Conservation (phyloP, 495 filamentous ascomycete genomes). For the Glutinoglossum americanum region DNA sequence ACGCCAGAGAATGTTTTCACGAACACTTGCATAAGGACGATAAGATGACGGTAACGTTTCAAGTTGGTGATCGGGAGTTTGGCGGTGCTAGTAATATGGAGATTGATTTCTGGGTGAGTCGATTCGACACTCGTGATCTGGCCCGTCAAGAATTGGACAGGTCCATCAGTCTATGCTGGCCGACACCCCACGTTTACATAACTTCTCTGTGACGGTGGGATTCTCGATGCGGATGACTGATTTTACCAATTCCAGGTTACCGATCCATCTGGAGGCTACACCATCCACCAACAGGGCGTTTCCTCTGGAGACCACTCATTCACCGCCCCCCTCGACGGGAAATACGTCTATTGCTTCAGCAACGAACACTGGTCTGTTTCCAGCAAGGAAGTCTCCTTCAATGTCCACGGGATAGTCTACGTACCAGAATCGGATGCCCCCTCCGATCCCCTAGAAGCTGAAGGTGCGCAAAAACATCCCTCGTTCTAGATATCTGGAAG, state of each 20-base stretch:
- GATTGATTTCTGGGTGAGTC: constrained; percentile 88
- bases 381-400: constrained; percentile 95
- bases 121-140: background rate
- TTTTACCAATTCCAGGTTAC: constrained; percentile 39
- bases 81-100: constrained; percentile 86
- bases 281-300: constrained; percentile 53
- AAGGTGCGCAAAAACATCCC: constrained; percentile 37
- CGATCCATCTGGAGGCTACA: constrained; percentile 51
- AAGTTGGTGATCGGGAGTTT: constrained; percentile 93
- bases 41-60: constrained; percentile 95
- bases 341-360: constrained; percentile 93
- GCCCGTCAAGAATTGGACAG: background rate
- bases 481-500: too few species aligned
- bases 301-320: constrained; percentile 90
- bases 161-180: background rate
- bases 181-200: background rate
- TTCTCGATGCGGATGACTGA: background rate
- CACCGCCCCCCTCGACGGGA: constrained; percentile 62
- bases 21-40: constrained; percentile 82
- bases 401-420: constrained; percentile 96
- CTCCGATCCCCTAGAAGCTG: constrained; percentile 73
- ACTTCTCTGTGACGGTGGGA: background rate
- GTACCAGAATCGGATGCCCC: constrained; percentile 70
- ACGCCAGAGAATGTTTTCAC: constrained; percentile 93
- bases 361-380: constrained; percentile 87